Evolutionary conservation across 2,329 filamentous ascomycete species (phyloP).

Genomic region (Pseudogymnoascus sp.): DNA sequence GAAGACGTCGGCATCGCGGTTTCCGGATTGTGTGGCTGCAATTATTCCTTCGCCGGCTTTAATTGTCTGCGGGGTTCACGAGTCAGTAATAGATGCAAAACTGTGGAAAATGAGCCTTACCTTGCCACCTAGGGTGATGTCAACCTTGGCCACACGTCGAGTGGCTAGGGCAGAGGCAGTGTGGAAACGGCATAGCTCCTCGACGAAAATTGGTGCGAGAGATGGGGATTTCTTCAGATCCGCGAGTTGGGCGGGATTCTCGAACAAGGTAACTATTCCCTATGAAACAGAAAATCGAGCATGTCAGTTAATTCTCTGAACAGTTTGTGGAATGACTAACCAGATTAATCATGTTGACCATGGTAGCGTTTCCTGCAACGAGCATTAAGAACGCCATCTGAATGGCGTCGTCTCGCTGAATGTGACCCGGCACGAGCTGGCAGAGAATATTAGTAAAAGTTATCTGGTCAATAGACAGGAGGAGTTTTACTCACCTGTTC

Average conservation of each 20-base stretch:
- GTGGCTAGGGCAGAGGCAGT: conserved; percentile 41
- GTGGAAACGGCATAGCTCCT: conserved; percentile 43
- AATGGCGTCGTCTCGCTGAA: conserved; percentile 27
- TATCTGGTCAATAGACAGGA: not conserved
- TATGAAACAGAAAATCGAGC: conserved; percentile 14
- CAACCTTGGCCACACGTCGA: conserved; percentile 40
- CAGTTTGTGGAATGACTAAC: conserved; percentile 23
- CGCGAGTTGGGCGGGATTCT: conserved; percentile 37
- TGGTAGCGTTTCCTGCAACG: conserved; percentile 45
- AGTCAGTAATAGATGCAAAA: not conserved
- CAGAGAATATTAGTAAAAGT: conserved; percentile 19
- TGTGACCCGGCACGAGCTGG: conserved; percentile 27
- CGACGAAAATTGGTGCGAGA: conserved; percentile 35
- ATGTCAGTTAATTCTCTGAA: not conserved
- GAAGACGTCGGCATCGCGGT: conserved; percentile 41
- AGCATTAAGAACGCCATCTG: conserved; percentile 44
- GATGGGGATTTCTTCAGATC: conserved; percentile 35
- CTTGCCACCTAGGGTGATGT: conserved; percentile 38
- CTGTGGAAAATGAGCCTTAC: conserved; percentile 15
- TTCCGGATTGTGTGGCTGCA: conserved; percentile 40
- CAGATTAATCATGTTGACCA: conserved; percentile 44
- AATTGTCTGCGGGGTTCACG: conserved; percentile 19
- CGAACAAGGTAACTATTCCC: conserved; percentile 39
- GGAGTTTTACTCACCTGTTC: conserved; percentile 14
- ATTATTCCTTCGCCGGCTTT: conserved; percentile 41